Base-by-base conservation (phyloP, 2,329 filamentous ascomycete genomes). In the Fusarium zealandicum region DNA sequence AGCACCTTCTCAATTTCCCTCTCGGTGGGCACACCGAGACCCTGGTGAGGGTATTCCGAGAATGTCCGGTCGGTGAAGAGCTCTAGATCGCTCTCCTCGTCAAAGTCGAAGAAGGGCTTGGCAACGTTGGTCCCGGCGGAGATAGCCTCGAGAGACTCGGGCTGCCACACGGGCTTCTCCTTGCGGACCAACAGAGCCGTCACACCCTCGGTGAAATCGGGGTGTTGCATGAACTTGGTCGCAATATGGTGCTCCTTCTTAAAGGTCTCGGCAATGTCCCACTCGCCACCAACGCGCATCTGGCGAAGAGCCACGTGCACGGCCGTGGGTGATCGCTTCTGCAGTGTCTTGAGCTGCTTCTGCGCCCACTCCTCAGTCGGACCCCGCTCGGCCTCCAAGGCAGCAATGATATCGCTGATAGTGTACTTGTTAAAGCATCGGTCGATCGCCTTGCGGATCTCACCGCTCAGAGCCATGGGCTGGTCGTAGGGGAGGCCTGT, bases 141-240 rank as follows among this genome's bases (percentile, higher is more conserved):
- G 47, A 96, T 84, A 31, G 89, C 86, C n/a, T 85, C 80, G 2
- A 98, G 80, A 6, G 82, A 85, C 36, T 83, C 81, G 4, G 92
- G 93, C 60, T 88, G 74, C 95, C 95, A 99, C 57, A 81, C 78
- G 1, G 93, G 90, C 17, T 80, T 79, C 61, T 76, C 65, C 76
- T 92, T 92, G 69, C 85, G 82, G 66, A 95, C 83, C 33, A 99
- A 82, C 41, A 89, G 83, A 18, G 92, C 88, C 44, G 85, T 85
- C n/a, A 99, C 93, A 47, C 95, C 95, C 76, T 96, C 91, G 36
- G 87, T 87, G 70, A 99, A 99, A 75, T 99, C 95, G 5, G 85
- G 89, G 72, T 95, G 89, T 51, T 82, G 81, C 93, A 99, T 98
- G 79, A 99, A 98, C 60, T 86, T 84, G 53, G 82, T 79, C 2